These are phyloP conservation scores for Plasmodium ovale DNA, from an alignment of 169 alveolate species.

Conservation along the genomic window DNA sequence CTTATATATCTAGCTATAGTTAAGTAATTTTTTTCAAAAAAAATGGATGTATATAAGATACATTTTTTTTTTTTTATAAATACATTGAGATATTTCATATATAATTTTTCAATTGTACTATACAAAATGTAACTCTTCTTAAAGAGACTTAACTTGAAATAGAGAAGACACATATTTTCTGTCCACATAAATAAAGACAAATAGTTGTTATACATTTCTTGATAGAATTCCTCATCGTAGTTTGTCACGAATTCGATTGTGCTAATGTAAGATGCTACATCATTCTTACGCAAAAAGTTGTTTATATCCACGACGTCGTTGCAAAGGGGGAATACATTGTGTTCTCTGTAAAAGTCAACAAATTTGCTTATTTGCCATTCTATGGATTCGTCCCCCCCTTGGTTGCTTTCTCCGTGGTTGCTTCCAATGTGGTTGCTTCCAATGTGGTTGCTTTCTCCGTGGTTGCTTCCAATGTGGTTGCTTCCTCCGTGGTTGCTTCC, in stretches of 20 bases:
- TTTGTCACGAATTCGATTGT: constrained; percentile 36
- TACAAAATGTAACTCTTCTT: constrained; percentile 51
- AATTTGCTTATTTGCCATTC: constrained; percentile 9
- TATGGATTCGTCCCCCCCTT: too few species aligned
- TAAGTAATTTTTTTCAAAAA: constrained; percentile 63
- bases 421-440: background rate
- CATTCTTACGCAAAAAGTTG: constrained; percentile 36
- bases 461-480: background rate
- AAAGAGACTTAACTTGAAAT: constrained; percentile 41
- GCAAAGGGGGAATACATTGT: constrained; percentile 53
- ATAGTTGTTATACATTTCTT: constrained; percentile 62
- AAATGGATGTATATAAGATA: constrained; percentile 53
- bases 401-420: background rate
- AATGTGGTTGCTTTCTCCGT: background rate
- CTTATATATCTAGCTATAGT: constrained; percentile 68
- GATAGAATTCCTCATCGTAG: constrained; percentile 58
- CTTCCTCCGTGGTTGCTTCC: background rate
- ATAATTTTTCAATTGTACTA: constrained; percentile 34
- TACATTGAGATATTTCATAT: constrained; percentile 41
- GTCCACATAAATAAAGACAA: constrained; percentile 60
- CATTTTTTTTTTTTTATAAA: constrained; percentile 70
- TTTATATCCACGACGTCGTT: constrained; percentile 48
- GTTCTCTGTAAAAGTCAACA: constrained; percentile 54
- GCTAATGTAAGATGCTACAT: constrained; percentile 27
- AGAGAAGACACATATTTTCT: constrained; percentile 45